Evolutionary conservation across 2,329 filamentous ascomycete species (phyloP), one percentile per base, ranked within the genome.

Genomic region (Phialocephala subalpina): DNA sequence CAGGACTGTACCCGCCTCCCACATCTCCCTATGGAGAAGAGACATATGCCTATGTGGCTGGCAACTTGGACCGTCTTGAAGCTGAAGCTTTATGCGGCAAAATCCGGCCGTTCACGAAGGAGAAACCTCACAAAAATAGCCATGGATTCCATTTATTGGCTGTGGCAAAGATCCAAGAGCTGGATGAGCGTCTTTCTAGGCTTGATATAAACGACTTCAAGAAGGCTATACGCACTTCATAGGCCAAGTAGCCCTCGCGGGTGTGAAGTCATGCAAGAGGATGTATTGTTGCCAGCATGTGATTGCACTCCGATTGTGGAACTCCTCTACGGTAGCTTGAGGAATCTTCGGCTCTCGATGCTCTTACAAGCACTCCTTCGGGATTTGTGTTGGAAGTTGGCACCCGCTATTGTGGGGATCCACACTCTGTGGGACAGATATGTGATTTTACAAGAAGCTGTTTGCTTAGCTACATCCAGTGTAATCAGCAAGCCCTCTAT

Each of bases 1-100:
- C n/a, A 12, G 53, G 42, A 11, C 35, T 70, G 1, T 67, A 55
- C 45, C 69, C 67, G 3, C 29, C 59, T 3, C 58, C 61, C 25
- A 16, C 42, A 8, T 6, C 38, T 6, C 69, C 69, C 1, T 70
- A 66, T 33, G 52, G 33, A n/a, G n/a, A n/a, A n/a, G n/a, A n/a
- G n/a, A n/a, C n/a, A n/a, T n/a, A n/a, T n/a, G n/a, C n/a, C n/a
- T n/a, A n/a, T n/a, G n/a, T n/a, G n/a, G n/a, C n/a, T 6, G n/a
- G 2, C 6, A 16, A 36, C 7, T 6, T 56, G 25, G n/a, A 20
- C 3, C 4, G 1, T 20, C 52, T 56, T 12, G 9, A 56, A 2
- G 25, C 18, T 4, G 33, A 33, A 11, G 25, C 52, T 56, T 12
- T 56, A 6, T 56, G 52, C 16, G 52, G 35, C 14, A 3, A 8